These are phyloP conservation scores for Trametes villosa DNA, from an alignment of 768 basidiomycete species.

Conservation along the genomic window DNA sequence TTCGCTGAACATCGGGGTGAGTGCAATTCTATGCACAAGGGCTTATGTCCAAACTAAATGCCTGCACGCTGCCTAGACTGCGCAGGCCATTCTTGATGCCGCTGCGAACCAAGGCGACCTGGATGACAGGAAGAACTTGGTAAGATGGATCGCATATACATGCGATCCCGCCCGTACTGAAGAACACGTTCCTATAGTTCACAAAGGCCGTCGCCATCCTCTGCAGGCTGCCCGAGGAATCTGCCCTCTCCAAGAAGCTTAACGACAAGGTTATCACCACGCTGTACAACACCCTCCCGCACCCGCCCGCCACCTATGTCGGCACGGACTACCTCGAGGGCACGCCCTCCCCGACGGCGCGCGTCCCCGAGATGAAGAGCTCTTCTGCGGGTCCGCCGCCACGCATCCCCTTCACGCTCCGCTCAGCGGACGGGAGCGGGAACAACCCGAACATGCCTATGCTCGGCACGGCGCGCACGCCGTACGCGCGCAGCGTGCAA, in stretches of 20 bases:
- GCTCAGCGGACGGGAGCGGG: conserved; percentile 52
- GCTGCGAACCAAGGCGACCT: conserved; percentile 61
- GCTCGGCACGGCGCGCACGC: conserved; percentile 53
- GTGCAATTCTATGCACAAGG: neutral
- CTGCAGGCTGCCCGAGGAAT: conserved; percentile 59
- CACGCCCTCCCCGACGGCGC: conserved; percentile 3
- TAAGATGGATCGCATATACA: conserved; percentile 40
- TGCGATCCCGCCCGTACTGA: neutral
- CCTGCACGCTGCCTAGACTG: conserved; percentile 35
- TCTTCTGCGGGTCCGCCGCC: conserved; percentile 22
- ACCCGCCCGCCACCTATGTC: conserved; percentile 75
- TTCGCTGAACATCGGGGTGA: conserved; percentile 12
- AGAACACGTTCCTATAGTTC: conserved; percentile 49
- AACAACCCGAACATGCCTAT: conserved; percentile 52
- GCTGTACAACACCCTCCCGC: conserved; percentile 84
- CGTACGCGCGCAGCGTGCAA: conserved; percentile 59
- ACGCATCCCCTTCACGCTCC: conserved; percentile 36
- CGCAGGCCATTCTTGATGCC: conserved; percentile 52
- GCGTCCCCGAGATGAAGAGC: conserved; percentile 8
- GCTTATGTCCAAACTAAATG: neutral
- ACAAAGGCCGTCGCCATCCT: conserved; percentile 71
- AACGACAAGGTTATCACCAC: conserved; percentile 38
- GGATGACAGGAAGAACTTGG: conserved; percentile 79
- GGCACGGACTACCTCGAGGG: conserved; percentile 54
- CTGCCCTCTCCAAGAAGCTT: conserved; percentile 44